Base-by-base conservation (phyloP, 2,329 filamentous ascomycete species). In the Zymoseptoria passerinii region DNA sequence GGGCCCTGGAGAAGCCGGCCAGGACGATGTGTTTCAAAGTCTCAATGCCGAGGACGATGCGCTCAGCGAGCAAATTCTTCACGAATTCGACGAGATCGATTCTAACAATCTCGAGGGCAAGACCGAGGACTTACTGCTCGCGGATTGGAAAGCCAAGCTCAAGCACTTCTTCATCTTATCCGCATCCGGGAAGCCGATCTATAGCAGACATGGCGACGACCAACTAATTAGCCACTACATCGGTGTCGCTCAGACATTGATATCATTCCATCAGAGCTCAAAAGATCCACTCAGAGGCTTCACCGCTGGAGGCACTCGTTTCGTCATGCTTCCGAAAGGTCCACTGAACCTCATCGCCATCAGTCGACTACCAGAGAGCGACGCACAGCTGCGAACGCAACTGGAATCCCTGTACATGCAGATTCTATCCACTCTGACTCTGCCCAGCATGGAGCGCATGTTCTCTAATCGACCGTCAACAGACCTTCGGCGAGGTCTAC, bases 111-210 rank as follows among this genome's bases (percentile, higher is more conserved):
- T 73, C 27, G 77, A 81, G 58, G 78, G 77, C 6, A 75, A 76
- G 3, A 83, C 85, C 63, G 81, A 87, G 72, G 75, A 77, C 66
- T 64, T 71, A 20, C 66, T 90, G 27, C 78, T 96, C 48, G 76
- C 78, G 16, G 80, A 85, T 63, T 99, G 92, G 92, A 94, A 91
- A 71, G 84, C 88, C 44, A 97, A 97, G 76, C 80, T 92, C 62
- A 99, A 99, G 74, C 94, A 99, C 74, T 99, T 96, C 73, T 84
- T 99, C 75, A 95, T 99, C 67, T 78, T 99, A 1, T 97, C 94
- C 2, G 92, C 91, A 13, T 92, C 95, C 8, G 94, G 94, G 19
- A 99, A 99, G 72, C 95, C 94, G 9, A 95, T 99, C 53, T 99
- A 92, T 80, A 97, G 91, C 69, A 84, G 95, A 53, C 92, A 99